Conservation (phyloP, 2,329 filamentous ascomycete species). For the Bisporella sp. region DNA sequence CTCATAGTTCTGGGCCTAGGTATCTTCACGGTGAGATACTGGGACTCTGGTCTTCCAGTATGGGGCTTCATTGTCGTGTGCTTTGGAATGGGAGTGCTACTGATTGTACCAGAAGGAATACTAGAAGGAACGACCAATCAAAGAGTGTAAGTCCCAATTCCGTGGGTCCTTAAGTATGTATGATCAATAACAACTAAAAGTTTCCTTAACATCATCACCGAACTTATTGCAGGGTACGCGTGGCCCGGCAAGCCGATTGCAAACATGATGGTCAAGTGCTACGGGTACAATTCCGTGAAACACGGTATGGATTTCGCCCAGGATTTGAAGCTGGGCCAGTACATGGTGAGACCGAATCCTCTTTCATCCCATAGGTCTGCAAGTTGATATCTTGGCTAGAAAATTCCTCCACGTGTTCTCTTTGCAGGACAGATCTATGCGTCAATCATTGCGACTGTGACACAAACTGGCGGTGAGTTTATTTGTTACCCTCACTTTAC, state of each 20-base stretch:
- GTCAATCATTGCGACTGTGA: constrained; percentile 38
- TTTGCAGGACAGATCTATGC: constrained; percentile 61
- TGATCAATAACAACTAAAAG: neutral
- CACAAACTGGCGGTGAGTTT: neutral
- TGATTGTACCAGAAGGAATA: constrained; percentile 1
- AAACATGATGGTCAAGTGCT: constrained; percentile 4
- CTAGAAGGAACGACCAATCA: constrained; percentile 25
- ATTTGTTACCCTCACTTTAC: neutral
- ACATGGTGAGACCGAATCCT: constrained; percentile 29
- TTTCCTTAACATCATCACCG: neutral
- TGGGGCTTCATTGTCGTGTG: constrained; percentile 22
- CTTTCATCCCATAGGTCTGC: neutral
- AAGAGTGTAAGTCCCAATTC: neutral
- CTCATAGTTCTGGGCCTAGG: constrained; percentile 38
- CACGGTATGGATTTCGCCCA: constrained; percentile 7
- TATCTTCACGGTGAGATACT: constrained; percentile 10
- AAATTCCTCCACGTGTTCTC: constrained; percentile 56
- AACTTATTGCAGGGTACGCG: neutral
- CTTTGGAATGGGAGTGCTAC: constrained; percentile 26
- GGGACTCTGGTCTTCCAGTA: constrained; percentile 9
- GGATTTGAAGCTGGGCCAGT: constrained; percentile 43
- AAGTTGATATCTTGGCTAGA: constrained; percentile 26
- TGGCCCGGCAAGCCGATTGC: neutral
- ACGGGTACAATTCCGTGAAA: constrained; percentile 10
- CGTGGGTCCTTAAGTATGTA: neutral